Evolutionary conservation across 2,329 filamentous ascomycete species (phyloP).

Genomic region (Cucurbitaria berberidis): DNA sequence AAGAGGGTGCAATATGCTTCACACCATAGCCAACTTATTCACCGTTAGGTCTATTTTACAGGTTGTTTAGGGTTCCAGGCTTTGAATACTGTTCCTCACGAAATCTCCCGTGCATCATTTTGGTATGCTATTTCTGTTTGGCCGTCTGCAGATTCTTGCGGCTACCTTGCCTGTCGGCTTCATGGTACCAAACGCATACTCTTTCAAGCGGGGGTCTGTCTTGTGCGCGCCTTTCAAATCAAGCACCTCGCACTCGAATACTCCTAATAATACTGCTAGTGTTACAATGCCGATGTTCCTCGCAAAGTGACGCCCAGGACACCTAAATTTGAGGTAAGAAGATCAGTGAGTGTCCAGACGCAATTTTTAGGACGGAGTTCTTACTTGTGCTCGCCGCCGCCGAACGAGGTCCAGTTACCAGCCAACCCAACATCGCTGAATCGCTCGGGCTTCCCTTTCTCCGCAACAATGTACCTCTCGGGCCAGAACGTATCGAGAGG

Average conservation of each 20-base stretch:
- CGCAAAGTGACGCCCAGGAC: slow-evolving; percentile 23
- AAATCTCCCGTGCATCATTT: too few relatives aligned
- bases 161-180: slow-evolving; percentile 5
- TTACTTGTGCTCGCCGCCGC: slow-evolving; percentile 20
- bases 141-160: slow-evolving; percentile 7
- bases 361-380: neutral
- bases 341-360: neutral
- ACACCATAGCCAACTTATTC: too few relatives aligned
- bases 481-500: slow-evolving; percentile 20
- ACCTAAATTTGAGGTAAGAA: neutral
- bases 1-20: too few relatives aligned
- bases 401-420: slow-evolving; percentile 22
- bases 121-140: too few relatives aligned
- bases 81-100: too few relatives aligned
- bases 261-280: slow-evolving; percentile 10
- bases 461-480: slow-evolving; percentile 14
- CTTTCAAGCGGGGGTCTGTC: neutral
- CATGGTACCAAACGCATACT: slow-evolving; percentile 10
- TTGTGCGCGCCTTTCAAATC: neutral
- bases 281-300: slow-evolving; percentile 20
- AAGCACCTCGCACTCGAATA: slow-evolving; percentile 8
- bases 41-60: too few relatives aligned
- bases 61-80: too few relatives aligned
- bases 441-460: slow-evolving; percentile 1
- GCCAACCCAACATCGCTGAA: slow-evolving; percentile 21